Evolutionary conservation across 164 flowering plant genomes (phyloP), one percentile per base, ranked within the genome.

Genomic region (Vitis labrusca): DNA sequence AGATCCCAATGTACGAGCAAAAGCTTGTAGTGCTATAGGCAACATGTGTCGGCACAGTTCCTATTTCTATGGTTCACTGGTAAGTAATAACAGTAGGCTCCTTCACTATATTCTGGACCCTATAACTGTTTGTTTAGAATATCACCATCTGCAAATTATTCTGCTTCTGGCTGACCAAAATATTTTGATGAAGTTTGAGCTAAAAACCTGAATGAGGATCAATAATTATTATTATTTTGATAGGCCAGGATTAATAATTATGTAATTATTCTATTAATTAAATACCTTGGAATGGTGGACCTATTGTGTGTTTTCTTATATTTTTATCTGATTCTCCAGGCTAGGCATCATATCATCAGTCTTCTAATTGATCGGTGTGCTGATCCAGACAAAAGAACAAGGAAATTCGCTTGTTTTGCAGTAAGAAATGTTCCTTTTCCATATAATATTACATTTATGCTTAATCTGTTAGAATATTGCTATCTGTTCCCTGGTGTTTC

Each of bases 321-420:
- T 64, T 68, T 65, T 27, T 8, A 53, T 71, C 56, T n/a, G 52
- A 51, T 52, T 59, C 66, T 69, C 27, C 64, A 95, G 99, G 94
- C 89, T 71, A 81, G 69, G 69, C 82, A 86, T 77, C 73, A 76
- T 11, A 87, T 95, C 64, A 79, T 95, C 61, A 67, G 82, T 69
- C 84, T 79, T 49, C 90, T 93, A 60, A 88, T 93, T 63, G 98
- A 91, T 71, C 86, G 98, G 58, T 93, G 99, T 74, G 84, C 88
- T 64, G 98, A 96, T 81, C 79, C 91, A 29, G 99, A 96, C 87
- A 96, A 86, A 75, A 85, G 95, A 9, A 91, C 98, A 3, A 71
- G 97, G 70, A 96, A 96, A 75, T 96, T 89, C 76, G 98, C 98
- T 53, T 93, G 97, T 77, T 96, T 96, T 86, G 97, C 99, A 65